Percentiles rank a stretch among this genome's conserved stretches.
Evolutionary conservation across 169 alveolate genomes (phyloP).

Genomic region (Plasmodium berghei): DNA sequence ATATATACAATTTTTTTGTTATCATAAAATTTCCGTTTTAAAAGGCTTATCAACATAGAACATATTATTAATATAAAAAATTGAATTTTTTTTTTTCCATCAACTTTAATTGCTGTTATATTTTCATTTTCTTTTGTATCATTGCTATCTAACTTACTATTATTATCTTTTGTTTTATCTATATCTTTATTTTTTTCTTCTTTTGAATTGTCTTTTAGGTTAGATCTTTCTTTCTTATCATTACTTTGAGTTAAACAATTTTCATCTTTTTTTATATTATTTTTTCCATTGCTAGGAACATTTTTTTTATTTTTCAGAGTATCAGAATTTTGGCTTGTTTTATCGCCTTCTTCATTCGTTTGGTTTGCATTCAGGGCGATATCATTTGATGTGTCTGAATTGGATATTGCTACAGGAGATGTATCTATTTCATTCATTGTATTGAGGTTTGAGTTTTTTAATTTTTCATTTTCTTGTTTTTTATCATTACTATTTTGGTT

Average conservation of each 20-base stretch:
- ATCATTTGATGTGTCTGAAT: not conserved
- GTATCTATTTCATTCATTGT: not conserved
- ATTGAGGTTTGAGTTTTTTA: not conserved
- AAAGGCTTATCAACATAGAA: constrained; percentile 13
- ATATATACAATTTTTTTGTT: not conserved
- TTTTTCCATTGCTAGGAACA: not conserved
- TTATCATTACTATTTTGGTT: not conserved
- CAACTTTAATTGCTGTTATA: not conserved
- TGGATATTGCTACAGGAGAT: not conserved
- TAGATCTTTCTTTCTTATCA: constrained; percentile 1
- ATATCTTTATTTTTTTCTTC: not conserved
- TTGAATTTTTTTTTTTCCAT: not conserved
- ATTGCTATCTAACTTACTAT: not conserved
- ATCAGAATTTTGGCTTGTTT: not conserved
- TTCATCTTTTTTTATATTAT: not conserved
- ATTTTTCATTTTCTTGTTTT: not conserved
- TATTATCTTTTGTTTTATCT: not conserved
- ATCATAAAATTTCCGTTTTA: constrained; percentile 30
- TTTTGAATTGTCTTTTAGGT: not conserved
- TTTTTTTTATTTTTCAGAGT: not conserved
- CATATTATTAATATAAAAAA: constrained; percentile 24
- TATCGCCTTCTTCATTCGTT: not conserved
- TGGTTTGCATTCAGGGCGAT: not conserved
- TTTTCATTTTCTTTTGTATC: not conserved
- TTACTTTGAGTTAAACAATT: not conserved